A percentile compares a stretch with the other conserved stretches of the same genome.
These are phyloP conservation scores for Allium sativum DNA, from an alignment of 106 monocot species.

Conservation along the genomic window DNA sequence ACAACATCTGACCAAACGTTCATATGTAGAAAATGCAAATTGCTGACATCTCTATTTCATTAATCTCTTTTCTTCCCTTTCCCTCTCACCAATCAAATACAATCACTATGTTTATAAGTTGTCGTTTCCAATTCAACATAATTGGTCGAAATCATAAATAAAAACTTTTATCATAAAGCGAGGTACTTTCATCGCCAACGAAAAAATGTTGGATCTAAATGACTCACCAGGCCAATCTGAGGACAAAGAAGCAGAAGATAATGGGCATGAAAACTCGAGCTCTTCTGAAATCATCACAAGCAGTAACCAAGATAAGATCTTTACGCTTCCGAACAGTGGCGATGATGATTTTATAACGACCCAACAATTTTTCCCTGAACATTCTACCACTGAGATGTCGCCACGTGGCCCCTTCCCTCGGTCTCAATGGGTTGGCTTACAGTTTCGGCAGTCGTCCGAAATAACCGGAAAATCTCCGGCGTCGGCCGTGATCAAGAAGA, in stretches of 20 bases:
- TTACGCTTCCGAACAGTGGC: constrained; percentile 12
- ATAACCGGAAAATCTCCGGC: not conserved
- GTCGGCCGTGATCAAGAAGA: constrained; percentile 29
- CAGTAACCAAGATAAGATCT: not conserved
- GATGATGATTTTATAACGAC: constrained; percentile 9
- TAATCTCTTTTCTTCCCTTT: no score
- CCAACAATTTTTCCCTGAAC: constrained; percentile 33
- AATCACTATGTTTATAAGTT: no score
- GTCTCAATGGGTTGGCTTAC: constrained; percentile 20
- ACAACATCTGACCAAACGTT: no score
- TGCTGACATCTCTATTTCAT: no score
- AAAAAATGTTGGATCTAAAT: constrained; percentile 56
- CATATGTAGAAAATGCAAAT: no score
- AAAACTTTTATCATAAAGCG: no score
- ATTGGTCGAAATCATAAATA: no score
- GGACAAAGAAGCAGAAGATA: not conserved
- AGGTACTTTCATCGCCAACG: no score
- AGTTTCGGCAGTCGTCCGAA: constrained; percentile 13
- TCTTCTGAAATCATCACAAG: constrained; percentile 17
- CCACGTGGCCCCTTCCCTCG: not conserved
- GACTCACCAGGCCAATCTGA: constrained; percentile 21
- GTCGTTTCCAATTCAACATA: no score
- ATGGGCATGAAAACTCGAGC: constrained; percentile 10
- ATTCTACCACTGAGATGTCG: not conserved
- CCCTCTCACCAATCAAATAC: no score